Conservation (phyloP, 305 asterid genomes). For the Solanum chacoense region DNA sequence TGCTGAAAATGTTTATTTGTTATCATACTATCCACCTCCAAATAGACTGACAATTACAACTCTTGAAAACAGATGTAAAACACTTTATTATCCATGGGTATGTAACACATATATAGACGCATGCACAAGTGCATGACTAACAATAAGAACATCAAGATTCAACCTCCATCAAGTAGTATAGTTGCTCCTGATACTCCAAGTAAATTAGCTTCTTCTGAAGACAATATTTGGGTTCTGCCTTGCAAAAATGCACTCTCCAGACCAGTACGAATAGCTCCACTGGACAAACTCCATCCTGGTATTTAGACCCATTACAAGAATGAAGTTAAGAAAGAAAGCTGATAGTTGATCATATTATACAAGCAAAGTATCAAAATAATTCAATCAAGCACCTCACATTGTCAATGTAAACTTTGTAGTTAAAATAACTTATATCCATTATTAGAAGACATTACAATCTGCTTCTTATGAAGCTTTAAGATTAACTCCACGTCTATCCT, state of each 20-base stretch:
- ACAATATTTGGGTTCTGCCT: constrained; percentile 77
- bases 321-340: neutral
- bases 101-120: neutral
- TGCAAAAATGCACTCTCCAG: constrained; percentile 47
- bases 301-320: neutral
- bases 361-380: neutral
- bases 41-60: neutral
- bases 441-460: neutral
- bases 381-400: neutral
- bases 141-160: constrained; percentile 5
- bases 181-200: constrained; percentile 58
- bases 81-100: neutral
- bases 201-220: constrained; percentile 47
- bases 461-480: neutral
- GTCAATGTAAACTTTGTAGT: neutral
- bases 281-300: constrained; percentile 58
- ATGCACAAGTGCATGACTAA: neutral
- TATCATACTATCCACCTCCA: neutral
- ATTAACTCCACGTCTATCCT: neutral
- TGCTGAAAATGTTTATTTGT: constrained; percentile 39
- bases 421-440: neutral
- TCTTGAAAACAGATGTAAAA: neutral
- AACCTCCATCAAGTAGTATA: constrained; percentile 86
- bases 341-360: neutral
- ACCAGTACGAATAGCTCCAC: constrained; percentile 64